Conservation (phyloP, 495 filamentous ascomycete species). For the Glutinoglossum americanum region DNA sequence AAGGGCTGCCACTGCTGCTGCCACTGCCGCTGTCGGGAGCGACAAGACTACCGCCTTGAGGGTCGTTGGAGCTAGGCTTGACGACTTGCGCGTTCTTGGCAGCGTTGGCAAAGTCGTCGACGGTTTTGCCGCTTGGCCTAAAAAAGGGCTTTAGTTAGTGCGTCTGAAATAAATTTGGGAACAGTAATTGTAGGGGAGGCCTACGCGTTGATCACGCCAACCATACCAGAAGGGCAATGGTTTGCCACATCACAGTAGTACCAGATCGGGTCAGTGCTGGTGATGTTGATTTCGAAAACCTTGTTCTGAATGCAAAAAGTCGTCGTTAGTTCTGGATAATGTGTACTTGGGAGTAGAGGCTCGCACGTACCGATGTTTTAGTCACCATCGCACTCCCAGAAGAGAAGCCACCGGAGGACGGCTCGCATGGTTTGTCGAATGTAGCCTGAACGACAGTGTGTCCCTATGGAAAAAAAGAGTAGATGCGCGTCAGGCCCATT, state of each 20-base stretch:
- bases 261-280: conserved; percentile 42
- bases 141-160: not conserved
- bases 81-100: not conserved
- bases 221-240: conserved; percentile 51
- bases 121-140: not conserved
- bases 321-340: conserved; percentile 6
- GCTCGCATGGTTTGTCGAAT: conserved; percentile 33
- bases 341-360: conserved; percentile 23
- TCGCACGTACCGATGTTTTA: not conserved
- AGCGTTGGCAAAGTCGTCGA: not conserved
- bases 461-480: conserved; percentile 18
- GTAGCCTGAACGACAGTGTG: conserved; percentile 39
- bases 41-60: not conserved
- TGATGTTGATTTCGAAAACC: conserved; percentile 24
- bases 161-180: not conserved
- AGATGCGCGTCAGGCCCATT: not conserved
- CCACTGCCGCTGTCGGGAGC: not conserved
- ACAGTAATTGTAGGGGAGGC: not conserved
- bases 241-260: conserved; percentile 39
- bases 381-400: conserved; percentile 5
- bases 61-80: not conserved
- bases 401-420: conserved; percentile 21
- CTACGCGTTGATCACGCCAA: conserved; percentile 40
- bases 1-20: not conserved
- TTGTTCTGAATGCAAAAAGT: not conserved